Evolutionary conservation across 2,329 filamentous ascomycete species (phyloP).

Genomic region (Cyphellophora attinorum): DNA sequence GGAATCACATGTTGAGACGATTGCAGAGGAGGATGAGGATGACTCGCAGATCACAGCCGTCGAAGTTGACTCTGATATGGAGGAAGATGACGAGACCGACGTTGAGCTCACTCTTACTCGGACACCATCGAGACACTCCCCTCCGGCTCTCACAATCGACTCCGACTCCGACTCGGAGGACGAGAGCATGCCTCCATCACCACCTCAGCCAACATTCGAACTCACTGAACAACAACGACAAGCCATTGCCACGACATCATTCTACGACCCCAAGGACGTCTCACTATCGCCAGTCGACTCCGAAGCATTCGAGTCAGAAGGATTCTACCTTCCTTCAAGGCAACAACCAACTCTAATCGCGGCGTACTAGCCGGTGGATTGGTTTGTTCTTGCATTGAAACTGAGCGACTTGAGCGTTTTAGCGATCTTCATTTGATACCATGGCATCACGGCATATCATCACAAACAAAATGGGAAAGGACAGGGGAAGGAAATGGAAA

Average conservation of each 20-base stretch:
- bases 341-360: slow-evolving; percentile 37
- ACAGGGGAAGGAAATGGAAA: too few relatives aligned
- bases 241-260: slow-evolving; percentile 31
- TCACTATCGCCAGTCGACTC: slow-evolving; percentile 16
- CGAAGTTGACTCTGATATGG: slow-evolving; percentile 33
- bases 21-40: slow-evolving; percentile 57
- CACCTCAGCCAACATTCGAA: slow-evolving; percentile 48
- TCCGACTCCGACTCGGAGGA: slow-evolving; percentile 61
- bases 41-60: slow-evolving; percentile 49
- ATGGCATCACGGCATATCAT: slow-evolving; percentile 2
- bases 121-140: slow-evolving; percentile 56
- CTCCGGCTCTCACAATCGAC: slow-evolving; percentile 63
- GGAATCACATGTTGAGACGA: slow-evolving; percentile 69
- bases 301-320: slow-evolving; percentile 35
- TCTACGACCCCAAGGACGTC: slow-evolving; percentile 22
- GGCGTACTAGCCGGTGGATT: slow-evolving; percentile 32
- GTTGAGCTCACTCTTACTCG: slow-evolving; percentile 58
- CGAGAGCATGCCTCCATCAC: slow-evolving; percentile 62
- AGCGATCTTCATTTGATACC: slow-evolving; percentile 4
- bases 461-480: too few relatives aligned
- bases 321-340: slow-evolving; percentile 37
- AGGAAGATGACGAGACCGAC: slow-evolving; percentile 54
- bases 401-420: slow-evolving; percentile 15
- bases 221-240: slow-evolving; percentile 50
- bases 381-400: slow-evolving; percentile 13